A percentile compares a stretch with the other conserved stretches of the same genome.
phyloP scores from a whole-genome alignment of 306 rosid genomes.

The Urtica urens region DNA sequence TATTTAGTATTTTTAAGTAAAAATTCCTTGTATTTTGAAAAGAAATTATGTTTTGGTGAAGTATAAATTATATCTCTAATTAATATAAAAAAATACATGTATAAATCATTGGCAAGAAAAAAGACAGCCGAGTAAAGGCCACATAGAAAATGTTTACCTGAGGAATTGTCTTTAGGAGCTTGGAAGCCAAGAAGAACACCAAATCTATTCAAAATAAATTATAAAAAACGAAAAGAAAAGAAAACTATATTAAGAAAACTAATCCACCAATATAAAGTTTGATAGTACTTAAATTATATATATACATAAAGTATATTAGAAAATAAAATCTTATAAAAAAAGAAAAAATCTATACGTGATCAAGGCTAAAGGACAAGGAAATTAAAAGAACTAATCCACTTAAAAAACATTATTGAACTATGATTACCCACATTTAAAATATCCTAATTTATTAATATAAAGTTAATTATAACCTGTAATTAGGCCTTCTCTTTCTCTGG shows the following conservation, averaged over 20 bases:
- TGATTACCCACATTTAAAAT: no score
- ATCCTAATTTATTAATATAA: neutral
- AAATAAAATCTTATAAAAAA: no score
- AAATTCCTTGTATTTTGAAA: no score
- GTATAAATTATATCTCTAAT: neutral
- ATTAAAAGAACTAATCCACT: neutral
- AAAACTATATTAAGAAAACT: neutral
- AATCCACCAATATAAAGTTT: neutral
- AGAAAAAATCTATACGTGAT: no score
- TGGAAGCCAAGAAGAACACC: slow-evolving; percentile 71
- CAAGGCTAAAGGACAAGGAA: no score
- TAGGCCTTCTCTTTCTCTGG: slow-evolving; percentile 85
- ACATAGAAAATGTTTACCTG: slow-evolving; percentile 37
- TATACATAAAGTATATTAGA: no score
- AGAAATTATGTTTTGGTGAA: no score
- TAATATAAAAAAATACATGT: neutral
- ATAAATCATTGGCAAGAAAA: neutral
- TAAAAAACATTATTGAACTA: neutral
- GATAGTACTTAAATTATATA: no score
- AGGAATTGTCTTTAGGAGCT: slow-evolving; percentile 76
- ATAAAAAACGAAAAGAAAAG: neutral
- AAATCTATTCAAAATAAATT: slow-evolving; percentile 35
- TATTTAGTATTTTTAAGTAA: no score
- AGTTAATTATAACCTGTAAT: slow-evolving; percentile 40
- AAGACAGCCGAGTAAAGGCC: neutral